Base-by-base conservation (phyloP, 2,329 filamentous ascomycete species). In the Tolypocladium amazonense region DNA sequence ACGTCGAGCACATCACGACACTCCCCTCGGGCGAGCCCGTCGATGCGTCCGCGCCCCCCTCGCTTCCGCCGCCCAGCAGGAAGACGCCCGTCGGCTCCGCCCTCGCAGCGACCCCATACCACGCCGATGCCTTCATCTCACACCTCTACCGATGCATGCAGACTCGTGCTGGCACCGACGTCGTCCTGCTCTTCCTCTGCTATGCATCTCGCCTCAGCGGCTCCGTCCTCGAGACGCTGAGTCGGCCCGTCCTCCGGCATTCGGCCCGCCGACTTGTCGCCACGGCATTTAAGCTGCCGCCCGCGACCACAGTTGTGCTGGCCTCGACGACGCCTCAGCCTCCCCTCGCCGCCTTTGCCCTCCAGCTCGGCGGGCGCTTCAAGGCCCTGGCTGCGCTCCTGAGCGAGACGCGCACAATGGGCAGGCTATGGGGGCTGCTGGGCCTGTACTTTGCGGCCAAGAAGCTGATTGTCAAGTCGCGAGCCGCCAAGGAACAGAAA, bases 371-470 rank as follows among this genome's bases (percentile, higher is more conserved):
- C 20, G 71, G 69, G 54, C 74, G 81, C 67, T 76, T 90, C 69
- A 81, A 77, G 73, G 80, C 76, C 18, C 79, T 96, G 18, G 84
- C 86, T 23, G 79, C 74, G 39, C 76, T 93, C 58, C 79, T 94
- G 55, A 81, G 80, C 65, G 89, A 94, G 69, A 83, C 86, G 62
- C 80, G 89, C 62, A 88, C 86, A 61, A 90, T 92, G 70, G 76
- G 83, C 63, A 82, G 92, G 0, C 79, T 97, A 37, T 96, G 90
- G 88, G 87, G 85, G 0, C 71, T 92, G 67, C 67, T 96, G 69
- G 86, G 86, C 57, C 79, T 96, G 71, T 89, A 90, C 73, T 77
- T 86, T 64, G 88, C 87, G 79, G 85, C 79, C 20, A 80, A 83
- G 63, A 72, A 70, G 59, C 75, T 86, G n/a, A 61, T 79, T 8